Percentiles rank a stretch among this genome's conserved stretches.
Evolutionary conservation across 139 green algal species (phyloP).

Genomic region (Coelastrella sp.): DNA sequence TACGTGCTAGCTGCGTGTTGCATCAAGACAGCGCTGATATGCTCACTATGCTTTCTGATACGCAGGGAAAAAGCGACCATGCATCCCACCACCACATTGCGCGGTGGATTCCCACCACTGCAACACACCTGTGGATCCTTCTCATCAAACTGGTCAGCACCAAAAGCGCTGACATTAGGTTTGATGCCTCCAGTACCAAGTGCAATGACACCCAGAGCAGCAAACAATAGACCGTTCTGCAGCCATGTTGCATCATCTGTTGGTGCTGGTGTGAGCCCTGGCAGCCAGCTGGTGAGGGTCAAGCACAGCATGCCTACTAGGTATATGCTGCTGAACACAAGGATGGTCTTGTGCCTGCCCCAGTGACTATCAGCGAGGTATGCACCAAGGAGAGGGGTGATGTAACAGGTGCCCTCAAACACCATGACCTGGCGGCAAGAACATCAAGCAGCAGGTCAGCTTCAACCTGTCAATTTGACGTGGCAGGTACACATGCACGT

Average conservation of each 20-base stretch:
- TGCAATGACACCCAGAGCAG: slow-evolving; percentile 87
- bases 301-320: slow-evolving; percentile 65
- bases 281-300: slow-evolving; percentile 16
- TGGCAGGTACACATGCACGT: not conserved
- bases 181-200: slow-evolving; percentile 96
- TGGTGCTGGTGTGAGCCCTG: slow-evolving; percentile 23
- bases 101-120: not conserved
- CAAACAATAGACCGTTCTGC: slow-evolving; percentile 76
- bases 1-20: too few relatives aligned
- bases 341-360: slow-evolving; percentile 97
- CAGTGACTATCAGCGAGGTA: slow-evolving; percentile 91
- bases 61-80: too few relatives aligned
- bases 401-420: slow-evolving; percentile 95
- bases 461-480: not conserved
- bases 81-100: too few relatives aligned
- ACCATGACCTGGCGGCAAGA: slow-evolving; percentile 79
- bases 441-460: not conserved
- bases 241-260: slow-evolving; percentile 56
- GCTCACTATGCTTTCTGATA: too few relatives aligned
- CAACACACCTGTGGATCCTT: slow-evolving; percentile 66
- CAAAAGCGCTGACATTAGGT: slow-evolving; percentile 97
- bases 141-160: slow-evolving; percentile 98
- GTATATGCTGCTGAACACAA: slow-evolving; percentile 95
- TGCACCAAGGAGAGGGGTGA: slow-evolving; percentile 93
- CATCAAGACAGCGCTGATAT: too few relatives aligned